Evolutionary conservation across 228 moss, liverwort and hornwort genomes (phyloP), one percentile per base, ranked within the genome.

Genomic region (Sphagnum fallax): DNA sequence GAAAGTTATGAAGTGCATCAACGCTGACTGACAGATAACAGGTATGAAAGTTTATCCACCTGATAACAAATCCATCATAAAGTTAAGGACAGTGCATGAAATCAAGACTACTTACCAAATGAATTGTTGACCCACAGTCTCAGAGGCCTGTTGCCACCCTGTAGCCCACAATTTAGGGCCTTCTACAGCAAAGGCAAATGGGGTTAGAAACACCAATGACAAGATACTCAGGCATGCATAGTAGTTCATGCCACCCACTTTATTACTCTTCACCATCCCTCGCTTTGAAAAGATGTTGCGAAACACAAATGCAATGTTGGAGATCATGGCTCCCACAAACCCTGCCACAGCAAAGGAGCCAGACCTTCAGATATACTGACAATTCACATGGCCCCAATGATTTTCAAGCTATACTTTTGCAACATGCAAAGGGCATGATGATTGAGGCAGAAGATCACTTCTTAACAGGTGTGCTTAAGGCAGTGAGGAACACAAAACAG

Each of bases 301-400:
- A 63, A 90, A 90, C 0, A 95, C 90, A 50, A 95, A 95, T 0
- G 92, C 90, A 65, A 95, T 57, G 55, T 92, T 92, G 66, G 92
- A 95, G 5, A 95, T 80, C 85, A 95, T 92, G 4, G 89, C 95
- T 47, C 87, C 95, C 50, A 71, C 70, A 71, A 92, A 89, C 52
- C 92, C 87, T 95, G 76, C 80, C 71, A 72, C 49, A 67, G 76
- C 63, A 69, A 0, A 47, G 32, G 32, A 32, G 32, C 32, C 32
- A 32, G 32, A 32, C 32, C 32, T 32, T 32, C 32, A 32, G 32
- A 32, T 32, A 32, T 32, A 32, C 32, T 32, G 32, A 32, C 32
- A 32, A 32, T 32, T 32, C 32, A 32, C 32, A 32, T 3, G 2
- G 32, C 32, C 32, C 1, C 2, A 32, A 32, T 32, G 32, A 32